A percentile compares a stretch with the other conserved stretches of the same genome.
phyloP scores from a whole-genome alignment of 2,329 filamentous ascomycete species.

The Trichoderma asperellum region DNA sequence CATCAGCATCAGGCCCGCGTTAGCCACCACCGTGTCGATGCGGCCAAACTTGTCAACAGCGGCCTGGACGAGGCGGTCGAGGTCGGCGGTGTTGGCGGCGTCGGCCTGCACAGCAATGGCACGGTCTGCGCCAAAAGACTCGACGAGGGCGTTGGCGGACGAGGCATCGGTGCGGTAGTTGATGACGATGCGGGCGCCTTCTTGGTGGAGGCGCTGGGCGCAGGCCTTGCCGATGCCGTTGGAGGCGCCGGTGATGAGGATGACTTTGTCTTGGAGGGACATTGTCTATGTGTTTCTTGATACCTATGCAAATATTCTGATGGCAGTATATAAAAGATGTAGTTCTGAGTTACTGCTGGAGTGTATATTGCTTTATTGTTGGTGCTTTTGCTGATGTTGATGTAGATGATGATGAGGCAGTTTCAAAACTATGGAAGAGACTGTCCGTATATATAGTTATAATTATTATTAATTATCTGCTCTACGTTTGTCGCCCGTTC shows the following conservation, averaged over 20 bases:
- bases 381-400: neutral
- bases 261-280: slow-evolving; percentile 44
- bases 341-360: neutral
- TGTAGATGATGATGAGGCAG: neutral
- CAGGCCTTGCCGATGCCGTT: slow-evolving; percentile 64
- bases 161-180: slow-evolving; percentile 55
- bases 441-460: neutral
- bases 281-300: slow-evolving; percentile 26
- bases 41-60: slow-evolving; percentile 55
- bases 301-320: too few species aligned
- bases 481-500: neutral
- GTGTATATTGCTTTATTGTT: neutral
- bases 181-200: slow-evolving; percentile 61
- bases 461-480: neutral
- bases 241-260: slow-evolving; percentile 59
- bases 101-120: slow-evolving; percentile 61
- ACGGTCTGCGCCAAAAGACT: slow-evolving; percentile 51
- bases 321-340: neutral
- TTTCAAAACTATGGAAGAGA: neutral
- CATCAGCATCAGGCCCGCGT: slow-evolving; percentile 57
- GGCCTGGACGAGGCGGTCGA: slow-evolving; percentile 53
- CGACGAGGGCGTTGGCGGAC: slow-evolving; percentile 53
- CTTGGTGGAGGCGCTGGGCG: slow-evolving; percentile 58
- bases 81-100: slow-evolving; percentile 49
- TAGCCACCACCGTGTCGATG: slow-evolving; percentile 63